Evolutionary conservation across 805 yeast genomes (phyloP), one percentile per base, ranked within the genome.

Genomic region (Pichia membranifaciens): DNA sequence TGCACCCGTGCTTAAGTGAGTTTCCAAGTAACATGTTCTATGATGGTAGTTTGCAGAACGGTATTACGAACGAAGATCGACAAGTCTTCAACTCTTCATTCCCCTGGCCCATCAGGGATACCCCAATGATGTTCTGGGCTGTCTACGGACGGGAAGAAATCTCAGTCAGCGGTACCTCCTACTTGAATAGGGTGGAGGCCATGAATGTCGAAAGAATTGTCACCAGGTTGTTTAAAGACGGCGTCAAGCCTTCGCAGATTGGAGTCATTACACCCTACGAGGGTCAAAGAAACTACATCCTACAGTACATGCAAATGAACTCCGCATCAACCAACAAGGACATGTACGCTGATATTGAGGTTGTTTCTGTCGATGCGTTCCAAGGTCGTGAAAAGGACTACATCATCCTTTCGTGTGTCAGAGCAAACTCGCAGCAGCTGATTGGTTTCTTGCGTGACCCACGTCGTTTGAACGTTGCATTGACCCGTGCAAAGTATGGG

Each of bases 91-190:
- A 76, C 28, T 71, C 80, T 6, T 69, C 75, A 5, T 88, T 89
- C 69, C 96, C 96, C n/a, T 90, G 96, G 97, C 96, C 96, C 1
- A 82, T 85, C 23, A 71, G 73, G 21, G 82, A 79, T 42, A 74
- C 73, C 5, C 97, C 96, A n/a, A 87, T 88, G 96, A 85, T 90
- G 93, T 87, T 90, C 58, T 89, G 96, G 96, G 83, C 87, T 0
- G 82, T 82, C 54, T 80, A 81, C 60, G 96, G 96, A 35, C 81
- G 84, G 54, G 97, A 90, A 69, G 97, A 90, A 65, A 78, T 90
- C 44, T 80, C 93, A 21, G 78, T 82, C 0, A 75, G 80, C 53
- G 97, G 96, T 49, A 81, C 84, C 5, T 84, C 95, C 8, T 89
- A 72, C 58, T 71, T 90, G 56, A 90, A 90, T 65, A 73, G 96